Evolutionary conservation across 2,329 filamentous ascomycete genomes (phyloP).

Genomic region (Alternaria sp.): DNA sequence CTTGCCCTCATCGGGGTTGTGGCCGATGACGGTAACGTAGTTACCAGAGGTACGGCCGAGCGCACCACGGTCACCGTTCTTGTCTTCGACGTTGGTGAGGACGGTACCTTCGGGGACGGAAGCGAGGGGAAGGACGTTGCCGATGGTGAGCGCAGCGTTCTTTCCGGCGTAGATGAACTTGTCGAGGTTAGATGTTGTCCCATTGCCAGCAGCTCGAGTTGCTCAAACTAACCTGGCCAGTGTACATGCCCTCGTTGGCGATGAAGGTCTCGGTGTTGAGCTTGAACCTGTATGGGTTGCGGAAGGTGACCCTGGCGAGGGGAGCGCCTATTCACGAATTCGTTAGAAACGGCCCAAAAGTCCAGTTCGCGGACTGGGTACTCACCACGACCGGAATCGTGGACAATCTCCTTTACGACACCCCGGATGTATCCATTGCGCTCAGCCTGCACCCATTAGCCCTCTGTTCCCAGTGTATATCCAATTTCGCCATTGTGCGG

Average conservation of each 20-base stretch:
- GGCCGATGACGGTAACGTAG: slow-evolving; percentile 79
- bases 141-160: slow-evolving; percentile 95
- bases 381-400: slow-evolving; percentile 95
- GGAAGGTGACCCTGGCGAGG: slow-evolving; percentile 95
- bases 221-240: slow-evolving; percentile 71
- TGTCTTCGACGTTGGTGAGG: slow-evolving; percentile 99
- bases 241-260: slow-evolving; percentile 99
- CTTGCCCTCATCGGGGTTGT: slow-evolving; percentile 79
- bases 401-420: slow-evolving; percentile 98
- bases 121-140: slow-evolving; percentile 94
- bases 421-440: slow-evolving; percentile 97
- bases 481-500: slow-evolving; percentile 33
- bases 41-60: slow-evolving; percentile 98
- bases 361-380: slow-evolving; percentile 23
- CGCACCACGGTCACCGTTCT: slow-evolving; percentile 94
- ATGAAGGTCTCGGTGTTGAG: slow-evolving; percentile 99
- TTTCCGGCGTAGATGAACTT: slow-evolving; percentile 99
- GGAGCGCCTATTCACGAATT: slow-evolving; percentile 64
- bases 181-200: slow-evolving; percentile 30
- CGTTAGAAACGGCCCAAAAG: slow-evolving; percentile 30
- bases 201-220: background rate
- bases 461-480: slow-evolving; percentile 38
- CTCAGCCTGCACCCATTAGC: slow-evolving; percentile 66
- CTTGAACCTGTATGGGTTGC: slow-evolving; percentile 98
- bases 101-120: slow-evolving; percentile 99